Conservation (phyloP, 176 grass and related monocot genomes). For the Rhynchospora tenuis region DNA sequence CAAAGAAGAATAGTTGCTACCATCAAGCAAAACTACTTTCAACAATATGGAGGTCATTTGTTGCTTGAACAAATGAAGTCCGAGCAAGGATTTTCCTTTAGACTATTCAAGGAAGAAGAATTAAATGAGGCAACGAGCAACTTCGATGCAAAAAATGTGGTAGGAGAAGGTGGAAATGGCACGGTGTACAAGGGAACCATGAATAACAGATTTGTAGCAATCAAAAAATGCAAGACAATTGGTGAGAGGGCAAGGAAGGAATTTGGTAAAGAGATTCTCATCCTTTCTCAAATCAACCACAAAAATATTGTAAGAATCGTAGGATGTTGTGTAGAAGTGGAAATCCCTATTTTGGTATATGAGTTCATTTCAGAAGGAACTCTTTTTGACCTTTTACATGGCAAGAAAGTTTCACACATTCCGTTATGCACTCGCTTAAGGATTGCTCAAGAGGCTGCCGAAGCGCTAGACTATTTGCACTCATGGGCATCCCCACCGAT, state of each 20-base stretch:
- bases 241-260: background rate
- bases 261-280: slow-evolving; percentile 14
- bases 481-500: background rate
- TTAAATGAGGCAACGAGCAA: slow-evolving; percentile 12
- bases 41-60: background rate
- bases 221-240: slow-evolving; percentile 27
- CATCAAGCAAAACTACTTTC: background rate
- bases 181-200: slow-evolving; percentile 28
- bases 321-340: slow-evolving; percentile 30
- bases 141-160: slow-evolving; percentile 19
- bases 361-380: slow-evolving; percentile 29
- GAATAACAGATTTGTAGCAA: background rate
- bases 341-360: slow-evolving; percentile 28
- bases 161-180: slow-evolving; percentile 25
- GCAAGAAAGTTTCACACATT: background rate
- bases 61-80: background rate
- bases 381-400: slow-evolving; percentile 7
- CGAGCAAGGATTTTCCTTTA: background rate
- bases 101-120: slow-evolving; percentile 3
- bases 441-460: background rate
- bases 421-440: background rate
- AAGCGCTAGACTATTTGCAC: slow-evolving; percentile 26
- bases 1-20: background rate
- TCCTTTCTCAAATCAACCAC: slow-evolving; percentile 26
- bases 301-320: slow-evolving; percentile 20